Base-by-base conservation (phyloP, 768 basidiomycete species). In the Pleurotus salmoneostramineus region DNA sequence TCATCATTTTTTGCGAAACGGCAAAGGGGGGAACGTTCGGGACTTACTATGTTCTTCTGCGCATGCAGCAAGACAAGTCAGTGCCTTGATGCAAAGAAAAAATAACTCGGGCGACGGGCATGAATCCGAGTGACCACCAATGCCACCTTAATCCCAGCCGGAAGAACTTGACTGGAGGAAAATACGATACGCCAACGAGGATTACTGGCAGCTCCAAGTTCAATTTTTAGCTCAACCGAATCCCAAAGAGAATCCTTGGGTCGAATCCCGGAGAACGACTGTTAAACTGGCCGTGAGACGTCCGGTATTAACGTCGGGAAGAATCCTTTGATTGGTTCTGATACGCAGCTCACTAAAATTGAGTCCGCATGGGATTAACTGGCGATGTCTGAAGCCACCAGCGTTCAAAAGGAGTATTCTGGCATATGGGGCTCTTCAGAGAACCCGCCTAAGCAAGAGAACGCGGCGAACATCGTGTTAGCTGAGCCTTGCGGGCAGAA, bases 171-270 rank as follows among this genome's bases (percentile, higher is more conserved):
- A 21, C 15, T 35, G 52, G 1, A 2, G 48, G 48, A 4, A 8
- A 49, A 32, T 8, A 47, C n/a, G 4, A 47, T 17, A 32, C 48
- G 27, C 33, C 37, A 40, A n/a, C 37, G 37, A 40, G 37, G 37
- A 40, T n/a, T 10, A n/a, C 37, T 40, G 37, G 37, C 21, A 27
- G 21, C 21, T 27, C 21, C 21, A 27, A 27, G 37, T 11, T 27
- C 27, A 49, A 49, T 49, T 55, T 55, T 55, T 55, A 55, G 52
- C 52, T 55, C 44, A 45, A 10, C 37, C 12, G 17, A 17, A 45
- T 17, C 44, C 44, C 37, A 40, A n/a, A 45, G 17, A 5, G 3
- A 45, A 45, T 15, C 44, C 44, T 2, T 45, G 44, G 44, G 12
- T 11, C 44, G 15, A 27, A 45, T 45, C 44, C 44, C 44, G 15